Evolutionary conservation across 2,329 filamentous ascomycete genomes (phyloP).

Genomic region (Mycosphaerelloides madeirae): DNA sequence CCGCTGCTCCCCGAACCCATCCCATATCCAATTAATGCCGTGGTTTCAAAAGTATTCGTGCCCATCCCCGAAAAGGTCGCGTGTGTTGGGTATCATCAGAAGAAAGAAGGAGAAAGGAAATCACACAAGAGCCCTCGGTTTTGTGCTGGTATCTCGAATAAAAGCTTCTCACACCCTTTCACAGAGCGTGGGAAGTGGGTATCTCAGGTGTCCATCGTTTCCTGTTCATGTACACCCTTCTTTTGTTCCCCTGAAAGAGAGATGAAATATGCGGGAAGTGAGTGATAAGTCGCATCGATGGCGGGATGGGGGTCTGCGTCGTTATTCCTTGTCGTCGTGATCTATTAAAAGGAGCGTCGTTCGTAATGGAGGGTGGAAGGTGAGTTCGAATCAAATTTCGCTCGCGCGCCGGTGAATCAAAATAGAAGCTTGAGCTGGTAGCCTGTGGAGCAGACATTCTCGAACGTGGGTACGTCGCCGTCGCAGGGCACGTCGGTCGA

Average conservation of each 20-base stretch:
- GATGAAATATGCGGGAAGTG: background rate
- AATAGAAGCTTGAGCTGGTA: slow-evolving; percentile 49
- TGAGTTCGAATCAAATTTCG: slow-evolving; percentile 4
- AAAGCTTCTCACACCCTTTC: too few species aligned
- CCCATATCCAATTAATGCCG: too few species aligned
- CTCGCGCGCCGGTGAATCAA: slow-evolving; percentile 27
- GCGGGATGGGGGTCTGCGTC: background rate
- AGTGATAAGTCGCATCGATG: background rate
- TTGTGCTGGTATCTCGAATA: background rate
- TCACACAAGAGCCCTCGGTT: too few species aligned
- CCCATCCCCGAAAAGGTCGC: too few species aligned
- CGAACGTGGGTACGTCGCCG: slow-evolving; percentile 41
- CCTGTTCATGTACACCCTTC: slow-evolving; percentile 1
- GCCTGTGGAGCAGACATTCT: slow-evolving; percentile 42
- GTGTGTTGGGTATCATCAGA: too few species aligned
- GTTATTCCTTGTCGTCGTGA: slow-evolving; percentile 11
- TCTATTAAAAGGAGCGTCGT: slow-evolving; percentile 14
- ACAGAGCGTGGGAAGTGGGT: background rate
- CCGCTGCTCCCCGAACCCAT: too few species aligned
- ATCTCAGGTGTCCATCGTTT: background rate
- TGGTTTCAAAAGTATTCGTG: too few species aligned
- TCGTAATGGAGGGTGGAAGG: slow-evolving; percentile 1
- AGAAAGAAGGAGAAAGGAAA: too few species aligned
- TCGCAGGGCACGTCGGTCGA: slow-evolving; percentile 46
- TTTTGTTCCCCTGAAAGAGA: background rate